These are phyloP conservation scores for Linderina pennispora DNA, from an alignment of 192 early-diverging fungal species.

Conservation along the genomic window DNA sequence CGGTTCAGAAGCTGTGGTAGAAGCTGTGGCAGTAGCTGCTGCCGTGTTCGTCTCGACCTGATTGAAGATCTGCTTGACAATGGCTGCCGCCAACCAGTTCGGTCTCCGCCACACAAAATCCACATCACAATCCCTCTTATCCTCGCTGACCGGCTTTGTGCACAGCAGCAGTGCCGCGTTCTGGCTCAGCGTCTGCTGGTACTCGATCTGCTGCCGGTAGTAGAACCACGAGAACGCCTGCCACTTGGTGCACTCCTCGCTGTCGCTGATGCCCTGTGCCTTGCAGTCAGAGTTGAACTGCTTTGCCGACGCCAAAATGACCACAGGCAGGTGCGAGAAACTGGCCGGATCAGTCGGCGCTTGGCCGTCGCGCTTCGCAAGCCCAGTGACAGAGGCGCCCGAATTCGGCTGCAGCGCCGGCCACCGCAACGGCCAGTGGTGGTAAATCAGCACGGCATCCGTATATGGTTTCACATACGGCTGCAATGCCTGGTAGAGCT, in stretches of 20 bases:
- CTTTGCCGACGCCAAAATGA: constrained; percentile 34
- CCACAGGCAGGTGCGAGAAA: constrained; percentile 21
- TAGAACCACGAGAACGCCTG: constrained; percentile 49
- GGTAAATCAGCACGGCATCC: constrained; percentile 31
- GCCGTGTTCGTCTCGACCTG: too few species aligned
- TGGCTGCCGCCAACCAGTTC: constrained; percentile 31
- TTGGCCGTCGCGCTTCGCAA: neutral
- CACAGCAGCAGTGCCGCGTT: constrained; percentile 42
- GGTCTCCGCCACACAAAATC: constrained; percentile 46
- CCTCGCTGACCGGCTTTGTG: constrained; percentile 16
- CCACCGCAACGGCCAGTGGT: constrained; percentile 50
- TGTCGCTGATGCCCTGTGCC: constrained; percentile 19
- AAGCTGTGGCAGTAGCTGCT: neutral
- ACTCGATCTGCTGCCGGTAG: constrained; percentile 45
- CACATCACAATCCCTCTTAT: constrained; percentile 17
- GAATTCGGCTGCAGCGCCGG: constrained; percentile 29
- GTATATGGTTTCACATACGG: constrained; percentile 23
- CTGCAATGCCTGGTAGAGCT: constrained; percentile 37
- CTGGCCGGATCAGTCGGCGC: constrained; percentile 6
- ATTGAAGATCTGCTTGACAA: constrained; percentile 31
- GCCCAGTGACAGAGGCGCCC: constrained; percentile 11
- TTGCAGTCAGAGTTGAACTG: constrained; percentile 39
- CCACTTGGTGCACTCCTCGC: constrained; percentile 43
- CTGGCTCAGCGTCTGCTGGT: constrained; percentile 47
- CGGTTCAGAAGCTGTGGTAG: neutral